Conservation (phyloP, 148 eudicot species). For the Camellia sinensis region DNA sequence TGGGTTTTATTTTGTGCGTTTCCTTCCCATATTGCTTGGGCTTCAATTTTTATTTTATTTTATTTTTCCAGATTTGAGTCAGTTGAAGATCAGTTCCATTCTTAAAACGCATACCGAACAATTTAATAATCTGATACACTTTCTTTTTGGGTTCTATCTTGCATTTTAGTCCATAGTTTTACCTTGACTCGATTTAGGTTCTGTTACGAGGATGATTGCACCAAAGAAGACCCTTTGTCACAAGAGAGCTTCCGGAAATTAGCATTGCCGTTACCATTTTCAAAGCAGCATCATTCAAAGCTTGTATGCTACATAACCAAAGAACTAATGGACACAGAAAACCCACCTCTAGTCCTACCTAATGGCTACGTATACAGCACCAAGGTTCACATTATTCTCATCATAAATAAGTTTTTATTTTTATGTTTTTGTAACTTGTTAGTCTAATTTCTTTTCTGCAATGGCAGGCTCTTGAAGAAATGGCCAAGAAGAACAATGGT, state of each 20-base stretch:
- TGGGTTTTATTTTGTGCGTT: neutral
- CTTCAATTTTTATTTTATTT: neutral
- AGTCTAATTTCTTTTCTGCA: slow-evolving; percentile 14
- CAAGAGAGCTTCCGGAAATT: slow-evolving; percentile 93
- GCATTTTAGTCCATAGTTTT: slow-evolving; percentile 13
- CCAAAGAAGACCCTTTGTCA: slow-evolving; percentile 93
- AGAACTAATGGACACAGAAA: slow-evolving; percentile 98
- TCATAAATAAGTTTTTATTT: neutral
- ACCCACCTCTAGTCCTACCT: slow-evolving; percentile 95
- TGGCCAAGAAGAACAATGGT: slow-evolving; percentile 80
- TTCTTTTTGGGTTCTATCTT: neutral
- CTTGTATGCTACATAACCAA: slow-evolving; percentile 95
- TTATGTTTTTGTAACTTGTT: neutral
- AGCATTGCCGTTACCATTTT: slow-evolving; percentile 79
- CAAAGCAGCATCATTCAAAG: slow-evolving; percentile 98
- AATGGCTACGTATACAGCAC: slow-evolving; percentile 96
- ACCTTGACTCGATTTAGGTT: slow-evolving; percentile 67
- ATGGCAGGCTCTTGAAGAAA: slow-evolving; percentile 89
- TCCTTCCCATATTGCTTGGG: neutral
- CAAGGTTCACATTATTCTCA: slow-evolving; percentile 49
- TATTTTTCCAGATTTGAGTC: neutral
- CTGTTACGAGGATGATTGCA: slow-evolving; percentile 87
- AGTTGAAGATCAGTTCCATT: neutral
- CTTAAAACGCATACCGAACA: neutral
- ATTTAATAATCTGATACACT: neutral